Evolutionary conservation across 1,284 basidiomycete genomes (phyloP).

Genomic region (Malassezia equina): DNA sequence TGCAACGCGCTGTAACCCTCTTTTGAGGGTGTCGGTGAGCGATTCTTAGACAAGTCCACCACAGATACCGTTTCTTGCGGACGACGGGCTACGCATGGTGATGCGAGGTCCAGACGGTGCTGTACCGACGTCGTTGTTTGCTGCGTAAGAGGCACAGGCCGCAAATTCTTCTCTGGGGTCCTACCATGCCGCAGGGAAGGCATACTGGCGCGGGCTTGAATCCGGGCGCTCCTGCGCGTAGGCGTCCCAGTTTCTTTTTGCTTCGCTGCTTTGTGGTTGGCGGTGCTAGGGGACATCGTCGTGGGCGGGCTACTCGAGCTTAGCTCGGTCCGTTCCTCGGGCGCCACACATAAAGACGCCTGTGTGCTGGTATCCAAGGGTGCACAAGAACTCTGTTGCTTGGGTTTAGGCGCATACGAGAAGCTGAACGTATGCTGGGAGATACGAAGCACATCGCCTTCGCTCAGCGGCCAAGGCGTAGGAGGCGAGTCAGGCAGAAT

Average conservation of each 20-base stretch:
- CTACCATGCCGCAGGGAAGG: not conserved
- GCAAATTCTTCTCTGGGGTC: not conserved
- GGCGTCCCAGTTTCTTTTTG: not conserved
- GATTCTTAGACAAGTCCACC: too few species aligned
- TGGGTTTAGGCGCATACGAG: not conserved
- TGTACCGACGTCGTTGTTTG: not conserved
- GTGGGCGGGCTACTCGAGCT: too few species aligned
- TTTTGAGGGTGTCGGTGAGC: not conserved
- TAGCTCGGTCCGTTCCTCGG: too few species aligned
- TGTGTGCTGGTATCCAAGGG: too few species aligned
- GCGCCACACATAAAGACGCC: too few species aligned
- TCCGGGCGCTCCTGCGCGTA: constrained; percentile 8
- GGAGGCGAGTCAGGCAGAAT: not conserved
- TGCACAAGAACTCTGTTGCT: not conserved
- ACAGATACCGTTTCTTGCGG: too few species aligned
- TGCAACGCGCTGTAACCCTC: not conserved
- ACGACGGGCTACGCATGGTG: not conserved
- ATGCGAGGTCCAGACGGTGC: not conserved
- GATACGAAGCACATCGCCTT: not conserved
- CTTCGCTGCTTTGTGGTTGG: not conserved
- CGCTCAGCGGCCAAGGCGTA: not conserved
- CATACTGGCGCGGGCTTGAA: constrained; percentile 10
- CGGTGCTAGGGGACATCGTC: too few species aligned
- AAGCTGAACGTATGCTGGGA: not conserved
- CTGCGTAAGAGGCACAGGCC: not conserved